Base-by-base conservation (phyloP, 345 rosid species). In the Aurinia saxatilis region DNA sequence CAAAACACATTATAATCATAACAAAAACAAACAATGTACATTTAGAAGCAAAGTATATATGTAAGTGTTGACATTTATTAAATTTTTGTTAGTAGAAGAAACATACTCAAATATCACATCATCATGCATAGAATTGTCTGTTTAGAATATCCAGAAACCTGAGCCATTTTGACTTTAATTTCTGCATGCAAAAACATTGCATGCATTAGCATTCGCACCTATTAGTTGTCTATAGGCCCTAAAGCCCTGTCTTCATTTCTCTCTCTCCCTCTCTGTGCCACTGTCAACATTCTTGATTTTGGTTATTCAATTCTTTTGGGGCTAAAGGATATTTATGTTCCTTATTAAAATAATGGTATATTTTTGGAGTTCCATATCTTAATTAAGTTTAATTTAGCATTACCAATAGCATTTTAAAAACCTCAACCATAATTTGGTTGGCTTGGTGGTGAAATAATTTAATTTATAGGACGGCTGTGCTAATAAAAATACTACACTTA, bases 141-240 rank as follows among this genome's bases (percentile, higher is more conserved):
- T 48, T 70, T 56, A 63, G 37, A 55, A 56, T 55, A 64, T 70
- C 58, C 74, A 70, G 64, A 70, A 63, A 48, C 64, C 64, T 71
- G 75, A 63, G 75, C 58, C 58, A 25, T 63, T 58, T 63, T 56
- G 65, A 63, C 65, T 71, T 71, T 70, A 57, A 70, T 59, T 53
- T 63, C 70, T 71, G 75, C 70, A 63, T 56, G 70, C 47, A 49
- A 48, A 62, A 63, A 63, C 65, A 71, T 55, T 61, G 70, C 75
- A 71, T 71, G 75, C 75, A 71, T 71, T 71, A 63, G 59, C 57
- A 48, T 56, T 70, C 57, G 57, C 69, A 70, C 75, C 70, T 70
- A 63, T 50, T 71, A 63, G 65, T 63, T 63, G 70, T 60, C 60
- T 31, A 57, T 63, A 70, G 70, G 65, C 64, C 39, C 65, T 15